These are phyloP conservation scores for Penicillium parvum DNA, from an alignment of 495 filamentous ascomycete genomes.

Conservation along the genomic window DNA sequence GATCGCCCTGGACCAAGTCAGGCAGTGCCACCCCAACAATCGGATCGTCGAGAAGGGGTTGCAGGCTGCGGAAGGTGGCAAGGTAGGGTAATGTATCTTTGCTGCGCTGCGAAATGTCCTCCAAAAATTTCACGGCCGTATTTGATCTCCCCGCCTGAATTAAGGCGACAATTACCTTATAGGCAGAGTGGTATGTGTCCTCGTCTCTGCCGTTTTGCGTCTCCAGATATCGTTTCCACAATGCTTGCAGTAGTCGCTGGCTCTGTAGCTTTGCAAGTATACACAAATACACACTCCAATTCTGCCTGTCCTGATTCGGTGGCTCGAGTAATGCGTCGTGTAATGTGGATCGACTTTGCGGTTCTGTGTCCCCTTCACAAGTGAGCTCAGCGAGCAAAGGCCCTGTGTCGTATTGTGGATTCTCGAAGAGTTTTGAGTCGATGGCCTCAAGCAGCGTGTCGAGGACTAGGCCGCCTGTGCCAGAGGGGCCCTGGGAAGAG, in stretches of 20 bases:
- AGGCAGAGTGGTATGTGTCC: slow-evolving; percentile 14
- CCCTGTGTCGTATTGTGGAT: slow-evolving; percentile 18
- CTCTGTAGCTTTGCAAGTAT: slow-evolving; percentile 23
- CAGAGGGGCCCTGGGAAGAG: background rate
- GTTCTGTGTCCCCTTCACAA: slow-evolving; percentile 13
- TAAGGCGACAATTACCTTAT: slow-evolving; percentile 21
- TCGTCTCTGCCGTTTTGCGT: background rate
- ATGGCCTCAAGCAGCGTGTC: slow-evolving; percentile 16
- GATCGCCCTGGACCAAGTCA: slow-evolving; percentile 17
- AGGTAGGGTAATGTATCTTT: slow-evolving; percentile 24
- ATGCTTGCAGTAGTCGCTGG: slow-evolving; percentile 3
- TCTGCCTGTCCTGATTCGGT: background rate
- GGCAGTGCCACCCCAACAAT: slow-evolving; percentile 16
- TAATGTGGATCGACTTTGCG: slow-evolving; percentile 5
- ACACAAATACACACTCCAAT: slow-evolving; percentile 11
- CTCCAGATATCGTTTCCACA: slow-evolving; percentile 23
- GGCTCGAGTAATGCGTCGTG: slow-evolving; percentile 18
- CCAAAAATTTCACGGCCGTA: slow-evolving; percentile 21
- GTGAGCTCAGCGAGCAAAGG: slow-evolving; percentile 25
- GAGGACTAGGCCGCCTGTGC: slow-evolving; percentile 4
- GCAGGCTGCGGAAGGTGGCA: slow-evolving; percentile 12
- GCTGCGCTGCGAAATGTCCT: slow-evolving; percentile 23
- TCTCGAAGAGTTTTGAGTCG: slow-evolving; percentile 19
- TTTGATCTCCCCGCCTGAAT: slow-evolving; percentile 11
- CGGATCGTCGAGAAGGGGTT: slow-evolving; percentile 15